Conservation (phyloP, 768 basidiomycete genomes). For the Rhodotorula paludigena region DNA sequence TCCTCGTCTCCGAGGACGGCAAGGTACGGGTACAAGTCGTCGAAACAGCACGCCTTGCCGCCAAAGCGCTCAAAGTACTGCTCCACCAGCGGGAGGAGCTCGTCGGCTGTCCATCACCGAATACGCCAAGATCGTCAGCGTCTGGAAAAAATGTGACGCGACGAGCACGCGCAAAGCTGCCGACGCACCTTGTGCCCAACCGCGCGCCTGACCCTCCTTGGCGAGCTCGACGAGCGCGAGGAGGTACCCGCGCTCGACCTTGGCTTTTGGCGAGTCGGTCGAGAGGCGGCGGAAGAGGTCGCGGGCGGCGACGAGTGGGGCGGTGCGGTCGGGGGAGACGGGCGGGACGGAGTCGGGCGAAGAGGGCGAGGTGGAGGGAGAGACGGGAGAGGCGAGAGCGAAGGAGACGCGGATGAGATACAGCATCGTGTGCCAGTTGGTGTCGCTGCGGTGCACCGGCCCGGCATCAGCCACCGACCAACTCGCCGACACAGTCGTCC, state of each 20-base stretch:
- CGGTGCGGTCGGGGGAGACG: neutral
- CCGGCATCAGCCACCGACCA: too few species aligned
- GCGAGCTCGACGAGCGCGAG: conserved; percentile 65
- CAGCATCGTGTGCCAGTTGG: conserved; percentile 44
- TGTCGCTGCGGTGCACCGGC: too few species aligned
- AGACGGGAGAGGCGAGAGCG: conserved; percentile 13
- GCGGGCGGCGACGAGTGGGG: neutral
- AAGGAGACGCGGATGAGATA: conserved; percentile 33
- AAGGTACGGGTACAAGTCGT: conserved; percentile 71
- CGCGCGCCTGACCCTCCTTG: conserved; percentile 51
- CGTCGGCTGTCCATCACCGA: neutral
- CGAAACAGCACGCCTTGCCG: conserved; percentile 78
- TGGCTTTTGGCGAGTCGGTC: conserved; percentile 47
- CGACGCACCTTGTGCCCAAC: conserved; percentile 47
- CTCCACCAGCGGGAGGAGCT: conserved; percentile 52
- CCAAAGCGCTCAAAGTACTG: conserved; percentile 68
- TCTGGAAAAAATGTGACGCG: conserved; percentile 40
- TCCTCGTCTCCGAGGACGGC: conserved; percentile 48
- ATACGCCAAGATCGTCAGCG: too few species aligned
- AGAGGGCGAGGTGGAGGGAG: neutral
- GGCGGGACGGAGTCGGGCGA: neutral
- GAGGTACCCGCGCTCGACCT: conserved; percentile 66
- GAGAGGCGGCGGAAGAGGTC: conserved; percentile 20
- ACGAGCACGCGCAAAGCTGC: neutral
- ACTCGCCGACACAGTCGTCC: neutral